Conservation (phyloP, 768 basidiomycete species). For the Leccinum barrowsii region DNA sequence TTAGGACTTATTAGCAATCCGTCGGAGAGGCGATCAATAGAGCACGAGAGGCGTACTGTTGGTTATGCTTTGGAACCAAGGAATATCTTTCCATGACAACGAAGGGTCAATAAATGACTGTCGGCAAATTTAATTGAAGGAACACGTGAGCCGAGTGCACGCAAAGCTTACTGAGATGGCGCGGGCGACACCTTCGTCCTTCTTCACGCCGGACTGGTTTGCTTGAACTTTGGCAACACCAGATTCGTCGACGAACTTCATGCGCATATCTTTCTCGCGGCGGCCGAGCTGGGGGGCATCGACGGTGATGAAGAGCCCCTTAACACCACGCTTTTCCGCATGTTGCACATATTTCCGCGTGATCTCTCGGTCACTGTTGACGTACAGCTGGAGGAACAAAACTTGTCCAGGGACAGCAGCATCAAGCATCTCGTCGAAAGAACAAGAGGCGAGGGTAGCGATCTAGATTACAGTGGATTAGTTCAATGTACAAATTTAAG, state of each 20-base stretch:
- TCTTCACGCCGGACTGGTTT: conserved; percentile 27
- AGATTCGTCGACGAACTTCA: conserved; percentile 58
- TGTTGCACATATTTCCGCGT: conserved; percentile 87
- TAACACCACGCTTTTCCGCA: conserved; percentile 87
- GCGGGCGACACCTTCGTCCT: conserved; percentile 76
- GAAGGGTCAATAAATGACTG: conserved; percentile 94
- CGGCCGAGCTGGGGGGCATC: conserved; percentile 96
- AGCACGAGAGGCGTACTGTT: conserved; percentile 39
- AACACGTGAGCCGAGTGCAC: conserved; percentile 28
- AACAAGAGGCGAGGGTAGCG: conserved; percentile 91
- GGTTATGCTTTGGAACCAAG: conserved; percentile 75
- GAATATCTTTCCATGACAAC: conserved; percentile 67
- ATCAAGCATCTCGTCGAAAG: conserved; percentile 92
- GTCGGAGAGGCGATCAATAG: conserved; percentile 61
- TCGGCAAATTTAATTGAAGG: conserved; percentile 13
- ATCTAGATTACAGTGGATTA: conserved; percentile 48
- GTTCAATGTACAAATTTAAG: neutral
- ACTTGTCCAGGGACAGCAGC: conserved; percentile 74
- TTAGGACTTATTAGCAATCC: neutral
- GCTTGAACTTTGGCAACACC: conserved; percentile 25
- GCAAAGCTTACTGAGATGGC: conserved; percentile 70
- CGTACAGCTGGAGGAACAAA: conserved; percentile 86
- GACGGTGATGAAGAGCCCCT: conserved; percentile 94
- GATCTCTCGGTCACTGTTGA: conserved; percentile 84
- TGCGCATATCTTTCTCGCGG: conserved; percentile 82